phyloP scores from a whole-genome alignment of 495 filamentous ascomycete genomes.

The Oidiodendron maius region DNA sequence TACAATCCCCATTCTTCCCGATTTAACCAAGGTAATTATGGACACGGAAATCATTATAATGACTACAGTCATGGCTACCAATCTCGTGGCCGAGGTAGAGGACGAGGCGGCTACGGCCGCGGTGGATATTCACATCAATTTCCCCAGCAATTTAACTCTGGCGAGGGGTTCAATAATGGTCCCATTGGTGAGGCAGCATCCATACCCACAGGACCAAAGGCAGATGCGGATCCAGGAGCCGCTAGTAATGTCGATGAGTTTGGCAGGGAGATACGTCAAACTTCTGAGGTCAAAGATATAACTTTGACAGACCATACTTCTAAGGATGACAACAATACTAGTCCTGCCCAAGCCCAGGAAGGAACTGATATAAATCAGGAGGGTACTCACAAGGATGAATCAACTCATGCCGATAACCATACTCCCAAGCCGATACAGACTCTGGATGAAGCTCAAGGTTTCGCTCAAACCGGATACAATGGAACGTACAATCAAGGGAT shows the following conservation, averaged over 20 bases:
- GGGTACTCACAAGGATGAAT: neutral
- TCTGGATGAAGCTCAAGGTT: conserved; percentile 14
- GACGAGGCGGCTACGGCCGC: conserved; percentile 29
- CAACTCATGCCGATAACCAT: neutral
- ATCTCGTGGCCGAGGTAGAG: conserved; percentile 60
- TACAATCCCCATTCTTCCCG: conserved; percentile 48
- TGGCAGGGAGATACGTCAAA: conserved; percentile 39
- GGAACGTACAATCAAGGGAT: conserved; percentile 2
- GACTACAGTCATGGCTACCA: conserved; percentile 55
- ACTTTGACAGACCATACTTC: conserved; percentile 10
- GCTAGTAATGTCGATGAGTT: conserved; percentile 44
- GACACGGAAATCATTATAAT: conserved; percentile 51
- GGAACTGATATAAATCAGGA: conserved; percentile 5
- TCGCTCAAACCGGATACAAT: neutral
- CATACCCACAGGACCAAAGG: conserved; percentile 20
- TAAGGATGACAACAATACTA: conserved; percentile 7
- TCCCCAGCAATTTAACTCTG: conserved; percentile 17
- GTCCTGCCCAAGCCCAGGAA: neutral
- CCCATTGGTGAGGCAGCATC: conserved; percentile 14
- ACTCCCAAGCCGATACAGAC: conserved; percentile 19
- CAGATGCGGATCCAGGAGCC: conserved; percentile 14
- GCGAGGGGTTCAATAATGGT: conserved; percentile 12
- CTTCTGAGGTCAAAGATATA: conserved; percentile 15
- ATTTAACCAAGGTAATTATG: conserved; percentile 54
- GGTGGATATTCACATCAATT: conserved; percentile 30